Conservation (phyloP, 78 protist genomes). For the Planoprotostelium fungivorum region DNA sequence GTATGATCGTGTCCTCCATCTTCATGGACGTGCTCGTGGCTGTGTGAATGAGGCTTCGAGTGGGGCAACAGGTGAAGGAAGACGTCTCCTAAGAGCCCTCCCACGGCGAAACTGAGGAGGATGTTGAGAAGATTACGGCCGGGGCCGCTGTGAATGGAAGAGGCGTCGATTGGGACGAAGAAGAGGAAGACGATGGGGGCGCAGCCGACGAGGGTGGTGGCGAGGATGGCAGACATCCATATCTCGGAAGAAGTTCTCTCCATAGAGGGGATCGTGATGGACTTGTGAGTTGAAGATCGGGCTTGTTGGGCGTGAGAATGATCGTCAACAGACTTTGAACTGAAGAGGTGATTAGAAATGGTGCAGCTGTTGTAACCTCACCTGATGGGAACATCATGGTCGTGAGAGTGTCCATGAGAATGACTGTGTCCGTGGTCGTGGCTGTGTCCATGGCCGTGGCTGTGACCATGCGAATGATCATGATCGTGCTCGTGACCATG, state of each 20-base stretch:
- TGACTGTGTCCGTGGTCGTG: background rate
- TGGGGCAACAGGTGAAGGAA: constrained; percentile 75
- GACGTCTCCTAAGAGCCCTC: constrained; percentile 75
- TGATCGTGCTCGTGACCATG: constrained; percentile 2
- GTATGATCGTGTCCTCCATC: constrained; percentile 14
- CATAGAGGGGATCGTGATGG: background rate
- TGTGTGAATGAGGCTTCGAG: constrained; percentile 18
- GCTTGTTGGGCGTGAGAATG: background rate
- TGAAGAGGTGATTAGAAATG: background rate
- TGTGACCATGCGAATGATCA: background rate
- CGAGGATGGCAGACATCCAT: background rate
- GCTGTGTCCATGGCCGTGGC: background rate
- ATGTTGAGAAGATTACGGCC: background rate
- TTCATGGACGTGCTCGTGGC: constrained; percentile 11
- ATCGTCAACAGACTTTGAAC: background rate
- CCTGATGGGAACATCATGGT: too few relatives aligned
- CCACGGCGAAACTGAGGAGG: constrained; percentile 57
- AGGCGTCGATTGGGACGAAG: background rate
- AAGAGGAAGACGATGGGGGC: background rate
- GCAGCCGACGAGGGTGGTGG: background rate
- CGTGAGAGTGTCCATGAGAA: constrained; percentile 1
- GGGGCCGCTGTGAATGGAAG: background rate
- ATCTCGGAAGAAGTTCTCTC: background rate
- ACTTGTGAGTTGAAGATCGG: background rate
- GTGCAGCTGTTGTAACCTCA: too few relatives aligned